Conservation (phyloP, 441 rosid genomes). For the Hura crepitans region DNA sequence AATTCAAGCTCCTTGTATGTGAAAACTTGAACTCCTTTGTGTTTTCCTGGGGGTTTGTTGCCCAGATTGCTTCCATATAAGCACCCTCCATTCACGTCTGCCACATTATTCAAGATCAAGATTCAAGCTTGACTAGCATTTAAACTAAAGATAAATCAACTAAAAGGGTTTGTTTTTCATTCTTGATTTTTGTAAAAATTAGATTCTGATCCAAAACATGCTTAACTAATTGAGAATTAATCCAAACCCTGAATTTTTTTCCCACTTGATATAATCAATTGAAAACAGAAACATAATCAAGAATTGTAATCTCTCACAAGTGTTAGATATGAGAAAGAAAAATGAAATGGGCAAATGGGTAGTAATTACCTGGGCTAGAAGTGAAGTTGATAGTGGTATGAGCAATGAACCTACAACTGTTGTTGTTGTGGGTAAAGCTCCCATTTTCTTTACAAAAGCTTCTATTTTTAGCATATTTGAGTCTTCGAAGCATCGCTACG, state of each 20-base stretch:
- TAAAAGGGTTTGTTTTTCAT: not conserved
- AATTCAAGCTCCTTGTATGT: constrained; percentile 76
- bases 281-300: not conserved
- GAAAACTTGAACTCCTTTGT: constrained; percentile 65
- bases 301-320: not conserved
- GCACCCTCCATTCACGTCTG: constrained; percentile 68
- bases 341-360: not conserved
- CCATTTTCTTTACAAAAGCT: constrained; percentile 31
- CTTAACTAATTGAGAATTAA: too few species aligned
- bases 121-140: constrained; percentile 15
- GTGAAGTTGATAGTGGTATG: constrained; percentile 38
- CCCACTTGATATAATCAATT: not conserved
- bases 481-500: constrained; percentile 44
- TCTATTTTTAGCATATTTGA: constrained; percentile 39
- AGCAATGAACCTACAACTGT: constrained; percentile 32
- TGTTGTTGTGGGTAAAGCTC: constrained; percentile 22
- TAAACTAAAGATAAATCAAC: not conserved
- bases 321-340: not conserved
- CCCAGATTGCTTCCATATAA: constrained; percentile 41
- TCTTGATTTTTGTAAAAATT: not conserved
- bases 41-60: constrained; percentile 22
- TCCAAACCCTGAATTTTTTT: too few species aligned
- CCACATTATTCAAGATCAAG: constrained; percentile 21
- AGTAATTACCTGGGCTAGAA: constrained; percentile 68
- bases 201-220: constrained; percentile 3